phyloP scores from a whole-genome alignment of 2,329 filamentous ascomycete genomes.

The Paradendryphiella salina region DNA sequence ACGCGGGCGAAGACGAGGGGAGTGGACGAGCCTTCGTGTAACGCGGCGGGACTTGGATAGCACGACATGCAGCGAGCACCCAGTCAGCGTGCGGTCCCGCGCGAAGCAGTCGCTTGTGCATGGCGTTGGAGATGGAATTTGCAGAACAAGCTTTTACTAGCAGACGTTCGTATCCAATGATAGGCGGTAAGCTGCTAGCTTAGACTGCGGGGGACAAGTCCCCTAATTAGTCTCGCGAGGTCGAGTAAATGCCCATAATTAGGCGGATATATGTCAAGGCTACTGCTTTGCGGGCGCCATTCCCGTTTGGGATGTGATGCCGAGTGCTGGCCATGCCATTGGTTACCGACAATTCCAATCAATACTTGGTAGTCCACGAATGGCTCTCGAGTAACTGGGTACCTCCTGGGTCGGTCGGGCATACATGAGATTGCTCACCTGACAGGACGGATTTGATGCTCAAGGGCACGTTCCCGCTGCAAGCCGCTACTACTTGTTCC shows the following conservation, averaged over 20 bases:
- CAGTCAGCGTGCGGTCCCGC: slow-evolving; percentile 32
- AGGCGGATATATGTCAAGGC: slow-evolving; percentile 15
- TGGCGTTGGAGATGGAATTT: slow-evolving; percentile 35
- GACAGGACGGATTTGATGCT: slow-evolving; percentile 35
- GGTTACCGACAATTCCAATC: slow-evolving; percentile 41
- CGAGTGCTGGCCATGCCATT: slow-evolving; percentile 26
- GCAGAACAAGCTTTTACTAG: slow-evolving; percentile 46
- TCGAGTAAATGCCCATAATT: slow-evolving; percentile 41
- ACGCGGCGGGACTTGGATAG: slow-evolving; percentile 33
- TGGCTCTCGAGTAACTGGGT: slow-evolving; percentile 36
- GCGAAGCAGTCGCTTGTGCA: slow-evolving; percentile 36
- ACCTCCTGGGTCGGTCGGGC: slow-evolving; percentile 23
- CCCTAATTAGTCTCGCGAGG: slow-evolving; percentile 35
- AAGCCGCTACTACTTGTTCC: slow-evolving; percentile 17
- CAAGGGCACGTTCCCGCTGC: slow-evolving; percentile 11
- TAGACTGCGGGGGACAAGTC: slow-evolving; percentile 29
- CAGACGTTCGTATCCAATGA: slow-evolving; percentile 32
- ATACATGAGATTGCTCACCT: slow-evolving; percentile 36
- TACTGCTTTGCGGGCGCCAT: slow-evolving; percentile 21
- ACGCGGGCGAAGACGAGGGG: slow-evolving; percentile 16
- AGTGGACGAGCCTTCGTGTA: slow-evolving; percentile 30
- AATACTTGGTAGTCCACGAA: slow-evolving; percentile 46
- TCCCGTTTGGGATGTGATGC: slow-evolving; percentile 22
- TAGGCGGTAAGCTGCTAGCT: slow-evolving; percentile 24
- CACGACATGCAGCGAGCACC: slow-evolving; percentile 41